Conservation (phyloP, 2,329 filamentous ascomycete genomes). For the Fusarium compactum region DNA sequence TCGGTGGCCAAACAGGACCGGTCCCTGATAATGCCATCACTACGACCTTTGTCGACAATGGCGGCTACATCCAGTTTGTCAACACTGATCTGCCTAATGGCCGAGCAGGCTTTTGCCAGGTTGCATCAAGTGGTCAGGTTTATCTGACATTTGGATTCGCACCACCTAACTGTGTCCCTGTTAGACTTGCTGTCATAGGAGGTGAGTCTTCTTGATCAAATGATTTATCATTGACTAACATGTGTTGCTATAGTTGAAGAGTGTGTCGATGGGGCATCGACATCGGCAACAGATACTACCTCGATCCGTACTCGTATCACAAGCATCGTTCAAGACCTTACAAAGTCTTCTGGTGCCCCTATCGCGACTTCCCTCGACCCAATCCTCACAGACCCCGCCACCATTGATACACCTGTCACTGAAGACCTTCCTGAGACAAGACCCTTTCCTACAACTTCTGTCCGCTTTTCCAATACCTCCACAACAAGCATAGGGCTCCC, state of each 20-base stretch:
- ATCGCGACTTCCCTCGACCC: not conserved
- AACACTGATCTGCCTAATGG: not conserved
- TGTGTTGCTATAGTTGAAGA: not conserved
- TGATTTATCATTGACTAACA: not conserved
- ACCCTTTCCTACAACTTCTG: not conserved
- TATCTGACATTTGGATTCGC: not conserved
- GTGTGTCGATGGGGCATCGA: not conserved
- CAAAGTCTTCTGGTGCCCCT: too few relatives aligned
- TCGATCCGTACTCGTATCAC: not conserved
- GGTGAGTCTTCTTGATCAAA: not conserved
- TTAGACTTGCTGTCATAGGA: not conserved
- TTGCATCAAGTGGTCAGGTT: not conserved
- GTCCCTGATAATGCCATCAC: not conserved
- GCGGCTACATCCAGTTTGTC: not conserved
- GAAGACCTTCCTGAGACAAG: not conserved
- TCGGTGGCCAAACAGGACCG: not conserved
- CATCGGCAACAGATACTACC: not conserved
- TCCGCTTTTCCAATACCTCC: not conserved
- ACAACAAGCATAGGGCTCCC: not conserved
- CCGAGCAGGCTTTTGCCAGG: conserved; percentile 1
- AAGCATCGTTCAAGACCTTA: not conserved
- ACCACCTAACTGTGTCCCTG: not conserved
- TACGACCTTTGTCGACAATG: not conserved
- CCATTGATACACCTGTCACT: not conserved
- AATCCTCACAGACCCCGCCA: not conserved